Percentiles rank a stretch among this genome's conserved stretches.
These are phyloP conservation scores for Alnus glutinosa DNA, from an alignment of 306 rosid species.

Conservation along the genomic window DNA sequence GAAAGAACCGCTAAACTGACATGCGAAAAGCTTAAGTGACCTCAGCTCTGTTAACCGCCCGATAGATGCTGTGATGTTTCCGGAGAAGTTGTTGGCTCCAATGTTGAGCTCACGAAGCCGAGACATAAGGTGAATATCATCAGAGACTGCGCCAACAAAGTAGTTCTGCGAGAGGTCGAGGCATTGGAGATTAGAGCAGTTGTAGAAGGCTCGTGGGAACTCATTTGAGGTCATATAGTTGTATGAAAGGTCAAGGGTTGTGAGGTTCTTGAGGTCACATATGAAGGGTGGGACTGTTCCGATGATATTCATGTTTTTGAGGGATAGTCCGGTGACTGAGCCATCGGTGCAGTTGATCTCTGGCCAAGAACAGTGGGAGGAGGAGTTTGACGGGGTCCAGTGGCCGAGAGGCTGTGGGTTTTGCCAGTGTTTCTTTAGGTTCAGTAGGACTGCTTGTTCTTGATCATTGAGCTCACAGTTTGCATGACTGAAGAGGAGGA, in stretches of 20 bases:
- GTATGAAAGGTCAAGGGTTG: slow-evolving; percentile 33
- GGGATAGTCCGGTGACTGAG: slow-evolving; percentile 40
- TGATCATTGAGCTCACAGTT: slow-evolving; percentile 43
- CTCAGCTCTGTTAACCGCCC: slow-evolving; percentile 48
- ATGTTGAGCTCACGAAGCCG: slow-evolving; percentile 45
- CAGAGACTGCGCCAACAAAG: slow-evolving; percentile 51
- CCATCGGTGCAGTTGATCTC: slow-evolving; percentile 50
- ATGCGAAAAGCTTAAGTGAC: slow-evolving; percentile 23
- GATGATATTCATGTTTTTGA: slow-evolving; percentile 15
- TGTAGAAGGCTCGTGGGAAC: slow-evolving; percentile 53
- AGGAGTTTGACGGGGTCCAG: slow-evolving; percentile 48
- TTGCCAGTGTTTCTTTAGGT: slow-evolving; percentile 39
- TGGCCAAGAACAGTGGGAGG: slow-evolving; percentile 59
- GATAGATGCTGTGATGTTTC: slow-evolving; percentile 50
- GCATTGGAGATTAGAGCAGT: slow-evolving; percentile 49
- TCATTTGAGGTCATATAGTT: slow-evolving; percentile 39
- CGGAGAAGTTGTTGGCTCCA: slow-evolving; percentile 46
- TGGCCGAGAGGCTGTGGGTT: slow-evolving; percentile 40
- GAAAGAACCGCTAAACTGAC: slow-evolving; percentile 45
- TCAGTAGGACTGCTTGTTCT: slow-evolving; percentile 50
- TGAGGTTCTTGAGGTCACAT: slow-evolving; percentile 67
- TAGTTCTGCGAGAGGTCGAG: slow-evolving; percentile 51
- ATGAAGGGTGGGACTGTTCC: slow-evolving; percentile 54
- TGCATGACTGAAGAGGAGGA: slow-evolving; percentile 27
- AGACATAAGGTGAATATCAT: slow-evolving; percentile 40